Base-by-base conservation (phyloP, 495 filamentous ascomycete species). In the Patellaria atrata region DNA sequence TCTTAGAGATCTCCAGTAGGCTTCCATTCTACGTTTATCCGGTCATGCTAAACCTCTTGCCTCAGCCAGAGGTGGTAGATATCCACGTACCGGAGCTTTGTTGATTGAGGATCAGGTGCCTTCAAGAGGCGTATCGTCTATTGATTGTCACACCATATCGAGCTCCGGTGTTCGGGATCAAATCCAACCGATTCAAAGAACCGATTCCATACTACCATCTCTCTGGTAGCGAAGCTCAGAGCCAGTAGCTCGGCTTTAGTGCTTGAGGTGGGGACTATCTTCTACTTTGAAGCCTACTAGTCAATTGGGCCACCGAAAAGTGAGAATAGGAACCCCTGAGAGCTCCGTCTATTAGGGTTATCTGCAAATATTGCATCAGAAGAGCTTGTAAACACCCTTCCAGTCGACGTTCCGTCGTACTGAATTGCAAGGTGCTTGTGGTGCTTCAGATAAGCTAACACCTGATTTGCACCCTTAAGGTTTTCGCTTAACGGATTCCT, bases 191-290 rank as follows among this genome's bases (percentile, higher is more conserved):
- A 7, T 8, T 6, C 10, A 23, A 34, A 34, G 9, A 34, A 14
- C 16, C 31, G 13, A 7, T 34, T 33, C 25, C 23, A 33, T 11
- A 5, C 6, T 8, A 33, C 6, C 25, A 16, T 17, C n/a, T 53
- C 43, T 28, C 44, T 50, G 11, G 37, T 31, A 3, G 41, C 30
- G 24, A 42, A 38, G 0, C 41, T 27, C 6, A 46, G 24, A 7
- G 45, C 40, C 0, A 49, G 23, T 2, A 49, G 18, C 16, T 49
- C 41, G 4, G 48, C 48, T 30, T 52, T 35, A 21, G 45, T 46
- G 13, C 40, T 52, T 1, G 45, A 49, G 3, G 41, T 50, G 2
- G 42, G 42, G n/a, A 46, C 42, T 1, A 37, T 49, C 15, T 45
- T 41, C 33, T 52, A 41, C 27, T 52, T 52, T 14, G 37, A 43